Evolutionary conservation across 2,329 filamentous ascomycete genomes (phyloP).

Genomic region (Aspergillus sp.): DNA sequence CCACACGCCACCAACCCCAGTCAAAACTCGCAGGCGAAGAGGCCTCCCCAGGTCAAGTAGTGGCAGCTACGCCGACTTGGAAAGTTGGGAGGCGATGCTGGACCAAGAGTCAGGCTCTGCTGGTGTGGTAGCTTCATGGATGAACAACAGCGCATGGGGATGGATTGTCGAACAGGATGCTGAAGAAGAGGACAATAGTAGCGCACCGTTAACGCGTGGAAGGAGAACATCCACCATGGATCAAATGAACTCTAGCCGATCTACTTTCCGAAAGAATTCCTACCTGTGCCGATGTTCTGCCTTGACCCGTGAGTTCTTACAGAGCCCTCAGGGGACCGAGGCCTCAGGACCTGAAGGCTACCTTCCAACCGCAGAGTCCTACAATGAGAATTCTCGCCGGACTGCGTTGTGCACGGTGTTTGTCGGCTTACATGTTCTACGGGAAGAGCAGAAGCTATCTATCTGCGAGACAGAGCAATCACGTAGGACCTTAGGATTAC

Average conservation of each 20-base stretch:
- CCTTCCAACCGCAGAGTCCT: slow-evolving; percentile 55
- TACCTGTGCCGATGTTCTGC: slow-evolving; percentile 45
- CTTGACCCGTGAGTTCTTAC: slow-evolving; percentile 60
- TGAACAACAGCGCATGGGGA: slow-evolving; percentile 60
- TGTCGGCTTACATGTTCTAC: slow-evolving; percentile 71
- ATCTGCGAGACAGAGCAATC: slow-evolving; percentile 48
- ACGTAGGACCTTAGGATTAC: slow-evolving; percentile 39
- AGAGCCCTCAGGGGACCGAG: slow-evolving; percentile 51
- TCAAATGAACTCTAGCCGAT: slow-evolving; percentile 16
- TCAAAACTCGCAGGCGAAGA: slow-evolving; percentile 35
- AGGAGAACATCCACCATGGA: slow-evolving; percentile 16
- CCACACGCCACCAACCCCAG: slow-evolving; percentile 23
- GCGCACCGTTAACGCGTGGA: slow-evolving; percentile 3
- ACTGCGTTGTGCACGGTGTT: slow-evolving; percentile 64
- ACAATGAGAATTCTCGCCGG: slow-evolving; percentile 50
- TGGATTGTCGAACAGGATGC: slow-evolving; percentile 60
- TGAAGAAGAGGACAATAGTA: slow-evolving; percentile 15
- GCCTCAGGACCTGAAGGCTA: slow-evolving; percentile 54
- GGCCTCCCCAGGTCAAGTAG: slow-evolving; percentile 45
- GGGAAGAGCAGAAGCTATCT: slow-evolving; percentile 82
- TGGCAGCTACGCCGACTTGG: slow-evolving; percentile 38
- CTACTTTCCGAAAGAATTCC: slow-evolving; percentile 31
- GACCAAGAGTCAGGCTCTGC: slow-evolving; percentile 38
- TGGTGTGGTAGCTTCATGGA: slow-evolving; percentile 38
- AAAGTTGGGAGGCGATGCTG: slow-evolving; percentile 46